phyloP scores from a whole-genome alignment of 495 filamentous ascomycete species.

The Hyphodiscus hymeniophilus region DNA sequence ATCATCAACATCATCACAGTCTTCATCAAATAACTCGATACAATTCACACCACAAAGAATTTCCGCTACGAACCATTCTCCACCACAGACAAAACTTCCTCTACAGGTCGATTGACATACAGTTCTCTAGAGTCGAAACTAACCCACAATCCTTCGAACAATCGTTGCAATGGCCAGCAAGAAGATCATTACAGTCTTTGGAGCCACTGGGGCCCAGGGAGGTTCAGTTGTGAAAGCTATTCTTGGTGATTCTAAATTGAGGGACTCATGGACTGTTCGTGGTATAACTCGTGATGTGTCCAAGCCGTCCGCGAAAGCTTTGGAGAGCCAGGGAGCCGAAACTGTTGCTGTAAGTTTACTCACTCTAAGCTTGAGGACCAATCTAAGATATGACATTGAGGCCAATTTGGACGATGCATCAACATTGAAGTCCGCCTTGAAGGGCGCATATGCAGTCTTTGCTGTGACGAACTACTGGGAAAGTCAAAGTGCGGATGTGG shows the following conservation, averaged over 20 bases:
- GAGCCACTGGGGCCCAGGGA: constrained; percentile 56
- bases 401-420: constrained; percentile 43
- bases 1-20: no score
- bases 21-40: no score
- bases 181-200: constrained; percentile 50
- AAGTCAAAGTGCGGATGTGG: constrained; percentile 35
- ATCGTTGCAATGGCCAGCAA: constrained; percentile 26
- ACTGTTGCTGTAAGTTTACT: constrained; percentile 24
- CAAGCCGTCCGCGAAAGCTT: constrained; percentile 34
- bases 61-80: no score
- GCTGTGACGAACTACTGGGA: constrained; percentile 52
- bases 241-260: constrained; percentile 39
- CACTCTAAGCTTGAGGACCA: not conserved
- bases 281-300: constrained; percentile 46
- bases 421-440: constrained; percentile 41
- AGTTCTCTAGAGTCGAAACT: no score
- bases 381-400: constrained; percentile 8
- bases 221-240: constrained; percentile 46
- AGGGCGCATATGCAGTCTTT: constrained; percentile 47
- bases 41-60: no score
- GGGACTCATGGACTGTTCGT: constrained; percentile 41
- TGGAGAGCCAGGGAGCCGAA: constrained; percentile 34
- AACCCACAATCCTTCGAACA: not conserved
- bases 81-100: no score
- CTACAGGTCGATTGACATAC: no score